Evolutionary conservation across 2,329 filamentous ascomycete genomes (phyloP), one percentile per base, ranked within the genome.

Genomic region (Alternaria incomplexa): DNA sequence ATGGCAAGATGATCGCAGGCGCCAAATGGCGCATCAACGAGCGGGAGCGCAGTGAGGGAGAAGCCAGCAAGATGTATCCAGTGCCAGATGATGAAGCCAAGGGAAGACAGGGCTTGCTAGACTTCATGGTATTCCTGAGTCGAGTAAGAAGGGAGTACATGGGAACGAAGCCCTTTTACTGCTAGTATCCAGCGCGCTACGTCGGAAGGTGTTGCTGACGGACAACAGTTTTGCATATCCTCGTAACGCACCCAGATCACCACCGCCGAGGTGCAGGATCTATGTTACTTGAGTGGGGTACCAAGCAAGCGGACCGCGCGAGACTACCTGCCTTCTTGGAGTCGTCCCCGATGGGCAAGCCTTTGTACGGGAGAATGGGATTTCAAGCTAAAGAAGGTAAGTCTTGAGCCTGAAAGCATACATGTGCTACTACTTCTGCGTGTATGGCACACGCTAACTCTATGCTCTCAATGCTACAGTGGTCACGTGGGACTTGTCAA

Each of bases 311-410:
- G 22, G 82, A 85, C 64, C 66, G 72, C 46, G 66, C 77, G 15
- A 73, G 78, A 1, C 52, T 85, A 20, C 78, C 77, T n/a, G 68
- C 71, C 3, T 84, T 80, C 65, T 65, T 85, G 9, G 83, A 85
- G 60, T 74, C 80, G 4, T 79, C 79, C 10, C 71, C 75, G 10
- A 74, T 75, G 56, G 83, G 82, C 0, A 77, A 71, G 52, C 77
- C 75, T 8, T 58, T 85, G 52, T 85, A 85, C 64, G 71, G 66
- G 55, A 74, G 72, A 26, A 61, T 69, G 30, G 76, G 75, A 10
- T 80, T 78, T 26, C 55, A 45, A 51, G 12, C 44, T n/a, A 46
- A 36, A 22, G 60, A 62, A 32, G 48, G 48, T 52, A 25, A 52
- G 48, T 52, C 28, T 10, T 23, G 20, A 32, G 22, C 20, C 12